phyloP scores from a whole-genome alignment of 352 stramenopile genomes.

The Thalassiosira sp. region DNA sequence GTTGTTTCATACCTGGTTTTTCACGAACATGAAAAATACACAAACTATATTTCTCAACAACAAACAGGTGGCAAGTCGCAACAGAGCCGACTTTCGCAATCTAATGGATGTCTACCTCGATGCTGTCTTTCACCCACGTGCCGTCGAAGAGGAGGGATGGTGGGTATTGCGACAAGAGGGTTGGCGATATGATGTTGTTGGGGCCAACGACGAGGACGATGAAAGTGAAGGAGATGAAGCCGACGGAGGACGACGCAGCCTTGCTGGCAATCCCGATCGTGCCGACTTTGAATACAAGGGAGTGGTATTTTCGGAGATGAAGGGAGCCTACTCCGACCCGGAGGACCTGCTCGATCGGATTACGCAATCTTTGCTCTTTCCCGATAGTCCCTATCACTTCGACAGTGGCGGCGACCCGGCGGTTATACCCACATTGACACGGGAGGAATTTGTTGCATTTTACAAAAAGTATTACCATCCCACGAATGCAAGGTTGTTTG shows the following conservation, averaged over 20 bases:
- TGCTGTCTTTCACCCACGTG: constrained; percentile 93
- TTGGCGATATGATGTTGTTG: constrained; percentile 83
- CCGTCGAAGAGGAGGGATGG: constrained; percentile 73
- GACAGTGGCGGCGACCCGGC: constrained; percentile 81
- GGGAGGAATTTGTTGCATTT: constrained; percentile 81
- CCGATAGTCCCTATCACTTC: constrained; percentile 82
- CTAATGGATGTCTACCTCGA: constrained; percentile 94
- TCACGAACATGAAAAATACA: not conserved
- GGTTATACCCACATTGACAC: constrained; percentile 80
- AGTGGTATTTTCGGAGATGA: constrained; percentile 97
- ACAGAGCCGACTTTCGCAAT: constrained; percentile 93
- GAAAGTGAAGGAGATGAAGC: constrained; percentile 12
- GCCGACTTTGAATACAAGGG: constrained; percentile 82
- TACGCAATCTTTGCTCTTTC: constrained; percentile 88
- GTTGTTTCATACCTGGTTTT: no score
- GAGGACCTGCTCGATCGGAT: constrained; percentile 88
- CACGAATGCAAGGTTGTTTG: constrained; percentile 75
- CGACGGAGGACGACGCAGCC: not conserved
- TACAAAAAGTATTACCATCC: constrained; percentile 85
- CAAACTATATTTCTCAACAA: not conserved
- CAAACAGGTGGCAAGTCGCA: constrained; percentile 84
- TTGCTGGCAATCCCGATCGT: constrained; percentile 11
- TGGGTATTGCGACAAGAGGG: constrained; percentile 85
- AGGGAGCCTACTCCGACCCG: constrained; percentile 92
- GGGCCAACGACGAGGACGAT: not conserved